Conservation (phyloP, 2,329 filamentous ascomycete genomes). For the Aspergillus vadensis region DNA sequence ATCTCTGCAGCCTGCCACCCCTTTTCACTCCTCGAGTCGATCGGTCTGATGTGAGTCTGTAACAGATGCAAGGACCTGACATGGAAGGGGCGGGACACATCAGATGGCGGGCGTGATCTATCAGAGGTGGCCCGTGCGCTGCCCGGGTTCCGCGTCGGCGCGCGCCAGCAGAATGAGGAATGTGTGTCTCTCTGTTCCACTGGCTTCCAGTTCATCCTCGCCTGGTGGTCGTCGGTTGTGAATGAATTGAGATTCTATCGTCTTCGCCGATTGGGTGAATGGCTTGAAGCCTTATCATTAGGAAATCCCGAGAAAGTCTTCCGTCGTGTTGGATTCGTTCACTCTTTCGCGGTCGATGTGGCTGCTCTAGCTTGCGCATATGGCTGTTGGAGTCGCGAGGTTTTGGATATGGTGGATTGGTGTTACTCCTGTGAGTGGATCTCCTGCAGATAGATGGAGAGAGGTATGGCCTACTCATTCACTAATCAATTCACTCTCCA, state of each 20-base stretch:
- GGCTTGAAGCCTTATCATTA: background rate
- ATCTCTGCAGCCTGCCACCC: no score
- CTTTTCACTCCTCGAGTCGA: background rate
- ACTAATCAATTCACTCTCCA: background rate
- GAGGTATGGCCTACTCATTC: background rate
- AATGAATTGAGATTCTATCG: background rate
- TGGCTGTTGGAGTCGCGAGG: background rate
- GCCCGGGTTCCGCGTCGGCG: background rate
- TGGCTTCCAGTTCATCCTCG: no score
- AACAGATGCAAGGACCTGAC: background rate
- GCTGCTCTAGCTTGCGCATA: background rate
- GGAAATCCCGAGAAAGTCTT: background rate
- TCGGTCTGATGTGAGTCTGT: background rate
- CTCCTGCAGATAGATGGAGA: slow-evolving; percentile 1
- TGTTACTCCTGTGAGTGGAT: slow-evolving; percentile 3
- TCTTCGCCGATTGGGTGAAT: background rate
- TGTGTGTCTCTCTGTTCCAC: background rate
- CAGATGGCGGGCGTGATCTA: background rate
- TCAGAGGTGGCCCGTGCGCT: background rate
- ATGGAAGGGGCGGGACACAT: background rate
- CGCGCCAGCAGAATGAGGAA: background rate
- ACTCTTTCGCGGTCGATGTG: background rate
- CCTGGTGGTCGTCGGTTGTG: no score
- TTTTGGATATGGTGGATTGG: slow-evolving; percentile 2
- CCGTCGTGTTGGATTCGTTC: background rate